Conservation (phyloP, 192 early-diverging fungal species). For the Umbelopsis vinacea region DNA sequence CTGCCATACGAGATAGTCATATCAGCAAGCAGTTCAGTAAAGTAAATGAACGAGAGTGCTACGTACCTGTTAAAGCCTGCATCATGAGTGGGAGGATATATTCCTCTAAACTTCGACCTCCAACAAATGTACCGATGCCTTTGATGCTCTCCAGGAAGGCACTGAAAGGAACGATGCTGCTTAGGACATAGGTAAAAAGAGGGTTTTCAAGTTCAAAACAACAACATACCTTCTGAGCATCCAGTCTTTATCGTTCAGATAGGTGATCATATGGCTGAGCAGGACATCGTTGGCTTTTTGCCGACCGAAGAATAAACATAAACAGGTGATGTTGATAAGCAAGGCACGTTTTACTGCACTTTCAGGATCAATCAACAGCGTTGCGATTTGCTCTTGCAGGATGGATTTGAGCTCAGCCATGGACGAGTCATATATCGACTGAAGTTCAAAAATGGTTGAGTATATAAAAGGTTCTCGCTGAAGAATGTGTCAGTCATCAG, state of each 20-base stretch:
- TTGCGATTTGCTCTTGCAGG: slow-evolving; percentile 82
- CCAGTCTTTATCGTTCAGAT: slow-evolving; percentile 96
- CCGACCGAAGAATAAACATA: slow-evolving; percentile 85
- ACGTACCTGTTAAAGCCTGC: slow-evolving; percentile 73
- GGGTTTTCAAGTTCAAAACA: neutral
- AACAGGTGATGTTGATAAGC: slow-evolving; percentile 76
- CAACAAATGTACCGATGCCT: slow-evolving; percentile 88
- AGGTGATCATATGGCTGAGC: slow-evolving; percentile 94
- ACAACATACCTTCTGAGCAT: slow-evolving; percentile 75
- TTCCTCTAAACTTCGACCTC: slow-evolving; percentile 83
- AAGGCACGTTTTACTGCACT: slow-evolving; percentile 85
- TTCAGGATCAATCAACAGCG: slow-evolving; percentile 80
- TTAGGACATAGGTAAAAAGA: neutral
- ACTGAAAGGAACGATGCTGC: slow-evolving; percentile 43
- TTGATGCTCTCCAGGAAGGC: slow-evolving; percentile 95
- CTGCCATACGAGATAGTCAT: slow-evolving; percentile 40
- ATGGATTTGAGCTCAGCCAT: slow-evolving; percentile 77
- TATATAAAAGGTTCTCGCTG: too few relatives aligned
- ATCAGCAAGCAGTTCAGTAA: neutral
- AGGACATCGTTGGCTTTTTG: slow-evolving; percentile 82
- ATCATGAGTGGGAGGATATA: slow-evolving; percentile 95
- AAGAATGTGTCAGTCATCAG: too few relatives aligned
- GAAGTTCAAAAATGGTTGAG: neutral
- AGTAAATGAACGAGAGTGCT: too few relatives aligned
- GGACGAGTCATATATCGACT: slow-evolving; percentile 74